Percentiles rank a stretch among this genome's conserved stretches.
Conservation (phyloP, 768 basidiomycete genomes). For the Trametes sanguinea region DNA sequence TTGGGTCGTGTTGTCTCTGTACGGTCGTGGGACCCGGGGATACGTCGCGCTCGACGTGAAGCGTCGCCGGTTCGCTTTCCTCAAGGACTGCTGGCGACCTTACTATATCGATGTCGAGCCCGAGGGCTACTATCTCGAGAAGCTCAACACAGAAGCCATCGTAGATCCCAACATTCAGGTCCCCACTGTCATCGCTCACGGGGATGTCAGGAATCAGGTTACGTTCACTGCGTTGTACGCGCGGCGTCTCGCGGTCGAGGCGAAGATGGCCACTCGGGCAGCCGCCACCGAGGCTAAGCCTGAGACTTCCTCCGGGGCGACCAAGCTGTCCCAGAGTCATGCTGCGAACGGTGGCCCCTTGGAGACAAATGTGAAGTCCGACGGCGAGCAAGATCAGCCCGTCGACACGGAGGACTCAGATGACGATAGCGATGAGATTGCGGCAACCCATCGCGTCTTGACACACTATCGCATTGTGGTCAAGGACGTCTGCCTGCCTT, state of each 20-base stretch:
- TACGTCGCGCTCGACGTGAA: conserved; percentile 16
- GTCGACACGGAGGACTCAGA: not conserved
- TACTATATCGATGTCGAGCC: not conserved
- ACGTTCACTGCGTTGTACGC: not conserved
- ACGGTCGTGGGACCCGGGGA: conserved; percentile 13
- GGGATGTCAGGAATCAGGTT: not conserved
- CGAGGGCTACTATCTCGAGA: conserved; percentile 10
- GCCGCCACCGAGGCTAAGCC: too few relatives aligned
- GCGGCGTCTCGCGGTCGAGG: not conserved
- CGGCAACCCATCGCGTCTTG: not conserved
- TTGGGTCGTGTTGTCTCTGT: not conserved
- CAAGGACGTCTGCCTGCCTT: conserved; percentile 11
- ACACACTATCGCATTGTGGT: conserved; percentile 18
- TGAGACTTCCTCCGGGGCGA: not conserved
- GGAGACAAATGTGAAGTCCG: not conserved
- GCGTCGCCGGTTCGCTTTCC: conserved; percentile 8
- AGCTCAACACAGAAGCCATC: not conserved
- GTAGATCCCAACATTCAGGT: not conserved
- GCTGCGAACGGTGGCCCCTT: not conserved
- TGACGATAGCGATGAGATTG: not conserved
- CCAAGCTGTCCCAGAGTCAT: not conserved
- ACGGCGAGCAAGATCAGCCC: not conserved
- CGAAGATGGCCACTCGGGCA: too few relatives aligned
- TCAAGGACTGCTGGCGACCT: conserved; percentile 21
- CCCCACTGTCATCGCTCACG: conserved; percentile 9